phyloP scores from a whole-genome alignment of 257 asterid genomes.

The Verbena officinalis region DNA sequence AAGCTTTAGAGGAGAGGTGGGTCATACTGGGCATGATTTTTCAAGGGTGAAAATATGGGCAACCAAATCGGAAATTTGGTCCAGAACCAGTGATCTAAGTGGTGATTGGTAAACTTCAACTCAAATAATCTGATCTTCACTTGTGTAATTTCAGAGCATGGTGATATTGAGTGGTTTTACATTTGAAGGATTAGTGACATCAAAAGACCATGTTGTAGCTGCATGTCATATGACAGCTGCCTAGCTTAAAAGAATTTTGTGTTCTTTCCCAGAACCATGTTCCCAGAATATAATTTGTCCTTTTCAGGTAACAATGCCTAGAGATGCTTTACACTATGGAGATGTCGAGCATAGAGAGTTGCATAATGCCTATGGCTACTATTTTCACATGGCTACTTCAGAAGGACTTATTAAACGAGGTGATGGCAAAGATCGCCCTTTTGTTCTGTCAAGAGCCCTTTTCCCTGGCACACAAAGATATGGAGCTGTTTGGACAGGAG shows the following conservation, averaged over 20 bases:
- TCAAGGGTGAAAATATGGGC: too few species aligned
- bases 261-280: too few species aligned
- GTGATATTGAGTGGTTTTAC: background rate
- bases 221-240: too few species aligned
- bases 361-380: constrained; percentile 95
- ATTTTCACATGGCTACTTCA: constrained; percentile 95
- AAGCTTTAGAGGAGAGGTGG: too few species aligned
- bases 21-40: too few species aligned
- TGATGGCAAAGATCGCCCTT: constrained; percentile 86
- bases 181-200: too few species aligned
- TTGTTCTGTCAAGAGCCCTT: constrained; percentile 91
- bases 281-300: too few species aligned
- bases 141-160: background rate
- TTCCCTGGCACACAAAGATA: constrained; percentile 94
- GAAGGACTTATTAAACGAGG: constrained; percentile 89
- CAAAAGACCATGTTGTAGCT: too few species aligned
- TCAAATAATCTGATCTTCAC: background rate
- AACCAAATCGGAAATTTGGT: too few species aligned
- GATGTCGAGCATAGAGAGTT: constrained; percentile 91
- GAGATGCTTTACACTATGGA: constrained; percentile 89
- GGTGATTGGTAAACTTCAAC: background rate
- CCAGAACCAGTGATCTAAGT: background rate
- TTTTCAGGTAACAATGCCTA: constrained; percentile 86
- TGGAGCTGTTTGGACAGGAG: constrained; percentile 99
- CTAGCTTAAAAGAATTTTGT: too few species aligned